Conservation (phyloP, 495 filamentous ascomycete species). For the Xylaria sp. region DNA sequence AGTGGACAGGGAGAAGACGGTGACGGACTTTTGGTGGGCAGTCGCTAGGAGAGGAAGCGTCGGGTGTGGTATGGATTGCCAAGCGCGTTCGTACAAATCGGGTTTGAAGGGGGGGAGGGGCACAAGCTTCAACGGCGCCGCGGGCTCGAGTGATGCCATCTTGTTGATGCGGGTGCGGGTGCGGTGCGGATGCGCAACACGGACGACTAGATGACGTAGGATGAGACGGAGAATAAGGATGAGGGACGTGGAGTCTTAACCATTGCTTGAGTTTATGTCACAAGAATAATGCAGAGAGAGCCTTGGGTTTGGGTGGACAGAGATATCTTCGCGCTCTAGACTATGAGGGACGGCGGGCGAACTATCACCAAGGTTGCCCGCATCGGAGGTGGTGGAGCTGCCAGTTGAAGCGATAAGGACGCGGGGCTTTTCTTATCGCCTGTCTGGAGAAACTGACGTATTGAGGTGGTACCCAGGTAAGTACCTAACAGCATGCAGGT, state of each 20-base stretch:
- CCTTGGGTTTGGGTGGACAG: background rate
- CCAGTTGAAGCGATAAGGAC: conserved; percentile 11
- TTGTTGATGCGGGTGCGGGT: conserved; percentile 23
- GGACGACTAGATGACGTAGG: background rate
- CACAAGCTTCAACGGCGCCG: conserved; percentile 30
- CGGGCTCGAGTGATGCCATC: conserved; percentile 31
- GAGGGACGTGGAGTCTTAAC: background rate
- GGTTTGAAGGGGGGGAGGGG: conserved; percentile 63
- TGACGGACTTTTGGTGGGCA: conserved; percentile 81
- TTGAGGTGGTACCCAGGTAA: too few relatives aligned
- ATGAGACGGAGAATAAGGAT: too few relatives aligned
- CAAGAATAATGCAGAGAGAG: background rate
- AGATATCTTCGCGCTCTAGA: background rate
- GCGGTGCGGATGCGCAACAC: too few relatives aligned
- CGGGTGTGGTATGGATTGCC: conserved; percentile 86
- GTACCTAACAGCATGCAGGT: background rate
- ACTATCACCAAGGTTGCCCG: background rate
- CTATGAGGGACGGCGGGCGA: background rate
- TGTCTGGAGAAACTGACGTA: background rate
- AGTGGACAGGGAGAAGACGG: conserved; percentile 83
- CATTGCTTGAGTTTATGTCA: background rate
- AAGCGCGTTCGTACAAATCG: conserved; percentile 80
- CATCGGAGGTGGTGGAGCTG: background rate
- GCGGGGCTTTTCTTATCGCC: conserved; percentile 23
- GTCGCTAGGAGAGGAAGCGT: conserved; percentile 88